Evolutionary conservation across 176 grass and related monocot genomes (phyloP).

Genomic region (Alloteropsis semialata): DNA sequence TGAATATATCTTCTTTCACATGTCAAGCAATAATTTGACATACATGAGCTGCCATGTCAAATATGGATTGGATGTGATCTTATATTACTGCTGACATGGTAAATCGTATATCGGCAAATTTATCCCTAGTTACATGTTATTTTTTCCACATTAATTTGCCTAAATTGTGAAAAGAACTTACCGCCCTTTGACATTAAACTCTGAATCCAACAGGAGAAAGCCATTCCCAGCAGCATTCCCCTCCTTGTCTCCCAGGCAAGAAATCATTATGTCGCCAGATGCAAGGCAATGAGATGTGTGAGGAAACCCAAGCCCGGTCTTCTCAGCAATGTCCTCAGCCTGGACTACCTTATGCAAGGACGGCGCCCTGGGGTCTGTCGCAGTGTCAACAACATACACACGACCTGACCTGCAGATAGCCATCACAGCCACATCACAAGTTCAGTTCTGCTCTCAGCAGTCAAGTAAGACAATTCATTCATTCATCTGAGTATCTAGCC

Average conservation of each 20-base stretch:
- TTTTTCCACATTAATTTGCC: background rate
- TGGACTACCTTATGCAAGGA: slow-evolving; percentile 89
- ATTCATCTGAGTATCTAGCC: slow-evolving; percentile 2
- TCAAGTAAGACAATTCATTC: background rate
- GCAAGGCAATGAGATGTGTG: slow-evolving; percentile 95
- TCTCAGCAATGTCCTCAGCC: slow-evolving; percentile 72
- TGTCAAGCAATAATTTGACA: background rate
- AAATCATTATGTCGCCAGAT: slow-evolving; percentile 88
- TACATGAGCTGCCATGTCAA: background rate
- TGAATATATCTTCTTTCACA: background rate
- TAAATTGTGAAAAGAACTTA: slow-evolving; percentile 24
- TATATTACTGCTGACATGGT: background rate
- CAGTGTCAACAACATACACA: slow-evolving; percentile 72
- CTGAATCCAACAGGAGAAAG: slow-evolving; percentile 87
- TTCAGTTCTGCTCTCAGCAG: background rate
- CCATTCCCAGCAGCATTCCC: slow-evolving; percentile 85
- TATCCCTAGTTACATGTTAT: background rate
- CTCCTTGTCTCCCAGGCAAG: slow-evolving; percentile 85
- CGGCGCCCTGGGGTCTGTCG: slow-evolving; percentile 62
- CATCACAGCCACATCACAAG: background rate
- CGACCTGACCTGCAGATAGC: slow-evolving; percentile 59
- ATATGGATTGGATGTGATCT: background rate
- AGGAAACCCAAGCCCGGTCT: slow-evolving; percentile 88
- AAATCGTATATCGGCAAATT: background rate
- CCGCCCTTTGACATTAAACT: slow-evolving; percentile 98